These are phyloP conservation scores for Pycnococcus provasolii DNA, from an alignment of 139 green algal genomes.

Conservation along the genomic window DNA sequence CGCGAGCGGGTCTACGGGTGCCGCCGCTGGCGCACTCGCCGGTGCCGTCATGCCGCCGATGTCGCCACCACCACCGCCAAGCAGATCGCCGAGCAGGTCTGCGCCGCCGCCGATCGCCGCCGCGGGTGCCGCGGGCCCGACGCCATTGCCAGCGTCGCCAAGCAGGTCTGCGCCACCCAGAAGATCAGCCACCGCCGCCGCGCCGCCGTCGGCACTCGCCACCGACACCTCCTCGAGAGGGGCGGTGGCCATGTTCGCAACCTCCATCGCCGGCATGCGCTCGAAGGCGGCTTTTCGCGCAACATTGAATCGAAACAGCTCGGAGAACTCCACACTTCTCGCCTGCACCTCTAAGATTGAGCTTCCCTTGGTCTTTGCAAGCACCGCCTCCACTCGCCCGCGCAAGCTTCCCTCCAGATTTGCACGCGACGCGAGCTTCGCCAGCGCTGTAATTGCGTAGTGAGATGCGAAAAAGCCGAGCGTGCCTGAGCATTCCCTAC, in stretches of 20 bases:
- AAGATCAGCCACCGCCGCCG: neutral
- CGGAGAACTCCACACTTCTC: no score
- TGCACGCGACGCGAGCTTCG: no score
- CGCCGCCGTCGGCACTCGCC: constrained; percentile 5
- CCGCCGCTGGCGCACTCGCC: neutral
- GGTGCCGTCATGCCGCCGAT: neutral
- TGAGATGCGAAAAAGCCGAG: neutral
- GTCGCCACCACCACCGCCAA: constrained; percentile 37
- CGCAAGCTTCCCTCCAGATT: no score
- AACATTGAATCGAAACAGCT: no score
- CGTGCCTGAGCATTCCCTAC: neutral
- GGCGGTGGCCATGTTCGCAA: constrained; percentile 40
- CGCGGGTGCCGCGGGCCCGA: neutral
- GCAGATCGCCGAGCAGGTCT: constrained; percentile 33
- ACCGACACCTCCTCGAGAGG: constrained; percentile 14
- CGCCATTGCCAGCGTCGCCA: constrained; percentile 6
- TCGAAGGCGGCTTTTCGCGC: constrained; percentile 44
- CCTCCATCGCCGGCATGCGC: constrained; percentile 82
- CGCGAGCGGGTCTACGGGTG: constrained; percentile 20
- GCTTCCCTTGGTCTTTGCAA: no score
- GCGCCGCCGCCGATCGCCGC: neutral
- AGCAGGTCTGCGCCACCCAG: constrained; percentile 6
- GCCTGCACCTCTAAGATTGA: no score
- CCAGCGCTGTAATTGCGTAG: neutral
- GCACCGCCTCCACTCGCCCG: no score